Evolutionary conservation across 1,284 basidiomycete genomes (phyloP).

Genomic region (Sphaerobolus stellatus): DNA sequence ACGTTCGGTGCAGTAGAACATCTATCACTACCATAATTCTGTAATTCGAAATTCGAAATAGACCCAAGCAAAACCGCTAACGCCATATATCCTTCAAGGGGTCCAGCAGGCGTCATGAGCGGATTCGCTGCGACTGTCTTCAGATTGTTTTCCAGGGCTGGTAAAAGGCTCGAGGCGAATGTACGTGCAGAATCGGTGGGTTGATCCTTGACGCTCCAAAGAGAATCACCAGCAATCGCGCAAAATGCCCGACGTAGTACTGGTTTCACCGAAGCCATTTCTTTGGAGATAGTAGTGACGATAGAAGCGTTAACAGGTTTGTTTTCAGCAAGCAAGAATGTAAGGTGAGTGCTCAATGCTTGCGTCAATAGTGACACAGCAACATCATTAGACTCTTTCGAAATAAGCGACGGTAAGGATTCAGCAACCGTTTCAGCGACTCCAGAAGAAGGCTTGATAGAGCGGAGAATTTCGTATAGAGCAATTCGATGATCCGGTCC

Average conservation of each 20-base stretch:
- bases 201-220: constrained; percentile 35
- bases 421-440: constrained; percentile 58
- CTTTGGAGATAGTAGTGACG: constrained; percentile 57
- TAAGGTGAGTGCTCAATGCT: constrained; percentile 61
- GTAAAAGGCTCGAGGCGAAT: constrained; percentile 56
- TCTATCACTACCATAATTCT: constrained; percentile 4
- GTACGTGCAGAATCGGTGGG: constrained; percentile 37
- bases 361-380: constrained; percentile 55
- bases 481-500: constrained; percentile 84
- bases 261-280: constrained; percentile 56
- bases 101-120: constrained; percentile 57
- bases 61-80: constrained; percentile 69
- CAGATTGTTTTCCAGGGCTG: constrained; percentile 67
- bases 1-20: no score
- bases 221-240: constrained; percentile 33
- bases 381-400: constrained; percentile 77
- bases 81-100: constrained; percentile 83
- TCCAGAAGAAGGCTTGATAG: constrained; percentile 48
- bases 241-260: constrained; percentile 38
- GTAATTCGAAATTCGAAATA: constrained; percentile 31
- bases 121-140: constrained; percentile 65
- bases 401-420: constrained; percentile 56
- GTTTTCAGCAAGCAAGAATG: constrained; percentile 47
- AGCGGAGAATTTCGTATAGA: constrained; percentile 74
- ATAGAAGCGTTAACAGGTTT: constrained; percentile 45